phyloP scores from a whole-genome alignment of 1,139 yeast genomes.

The Zygosaccharomyces sapae region DNA sequence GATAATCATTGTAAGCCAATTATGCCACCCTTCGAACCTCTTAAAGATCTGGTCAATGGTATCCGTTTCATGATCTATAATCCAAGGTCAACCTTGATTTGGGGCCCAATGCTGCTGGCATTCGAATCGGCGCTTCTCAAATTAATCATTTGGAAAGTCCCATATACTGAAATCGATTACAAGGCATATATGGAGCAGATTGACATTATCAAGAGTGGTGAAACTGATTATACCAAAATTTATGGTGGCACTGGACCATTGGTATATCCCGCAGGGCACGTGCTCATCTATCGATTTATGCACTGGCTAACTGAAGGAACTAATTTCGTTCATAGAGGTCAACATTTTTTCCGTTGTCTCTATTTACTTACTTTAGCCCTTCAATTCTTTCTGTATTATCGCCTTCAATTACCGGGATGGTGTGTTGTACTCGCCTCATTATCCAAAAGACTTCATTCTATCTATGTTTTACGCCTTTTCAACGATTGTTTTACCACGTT shows the following conservation, averaged over 20 bases:
- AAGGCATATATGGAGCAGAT: slow-evolving; percentile 88
- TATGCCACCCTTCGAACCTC: slow-evolving; percentile 38
- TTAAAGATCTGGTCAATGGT: slow-evolving; percentile 46
- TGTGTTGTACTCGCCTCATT: slow-evolving; percentile 53
- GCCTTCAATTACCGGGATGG: slow-evolving; percentile 56
- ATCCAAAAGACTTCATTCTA: slow-evolving; percentile 79
- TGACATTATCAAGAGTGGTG: slow-evolving; percentile 57
- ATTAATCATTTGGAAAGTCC: slow-evolving; percentile 48
- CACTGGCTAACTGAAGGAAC: slow-evolving; percentile 59
- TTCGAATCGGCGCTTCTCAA: slow-evolving; percentile 51
- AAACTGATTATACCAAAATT: slow-evolving; percentile 62
- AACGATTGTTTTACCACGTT: slow-evolving; percentile 84
- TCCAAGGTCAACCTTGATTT: slow-evolving; percentile 44
- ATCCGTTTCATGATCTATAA: slow-evolving; percentile 43
- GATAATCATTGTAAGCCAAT: background rate
- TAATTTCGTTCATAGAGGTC: slow-evolving; percentile 54
- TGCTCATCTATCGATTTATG: slow-evolving; percentile 60
- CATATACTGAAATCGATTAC: slow-evolving; percentile 90
- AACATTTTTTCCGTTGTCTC: slow-evolving; percentile 59
- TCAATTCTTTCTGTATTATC: slow-evolving; percentile 48
- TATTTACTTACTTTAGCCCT: slow-evolving; percentile 54
- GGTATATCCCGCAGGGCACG: slow-evolving; percentile 94
- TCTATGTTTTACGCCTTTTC: slow-evolving; percentile 76
- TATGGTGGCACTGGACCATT: slow-evolving; percentile 89
- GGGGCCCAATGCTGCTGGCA: slow-evolving; percentile 47